Evolutionary conservation across 768 basidiomycete species (phyloP), one percentile per base, ranked within the genome.

Genomic region (Russula lepida): DNA sequence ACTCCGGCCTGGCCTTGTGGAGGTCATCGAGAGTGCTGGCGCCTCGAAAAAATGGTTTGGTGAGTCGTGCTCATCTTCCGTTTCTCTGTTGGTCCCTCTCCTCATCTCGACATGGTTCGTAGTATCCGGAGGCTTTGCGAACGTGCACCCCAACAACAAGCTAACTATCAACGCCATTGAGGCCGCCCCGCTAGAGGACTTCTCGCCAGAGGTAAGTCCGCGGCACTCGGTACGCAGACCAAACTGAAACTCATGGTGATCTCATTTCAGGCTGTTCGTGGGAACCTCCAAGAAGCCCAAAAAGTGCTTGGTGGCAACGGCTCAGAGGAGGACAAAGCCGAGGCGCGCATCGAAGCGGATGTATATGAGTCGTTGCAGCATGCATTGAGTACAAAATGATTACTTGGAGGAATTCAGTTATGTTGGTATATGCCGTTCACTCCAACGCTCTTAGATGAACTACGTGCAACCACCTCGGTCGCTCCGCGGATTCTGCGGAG

Each of bases 41-140:
- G 73, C 79, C 39, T 82, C 86, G 59, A 95, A 97, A 82, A 98
- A 95, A 78, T 98, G 90, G 88, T 99, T 98, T 71, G 91, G 97
- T 97, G 72, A 70, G 92, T 76, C 32, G 7, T 41, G 19, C 58
- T 54, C 23, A 8, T 54, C 55, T 59, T 46, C 21, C 9, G 51
- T 37, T 25, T 33, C 41, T 23, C 2, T 23, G 25, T 21, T 15
- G 4, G 21, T 5, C 4, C 13, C 28, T 35, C 6, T 32, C 57
- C 35, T 47, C 49, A 54, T 49, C 32, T 48, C 23, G 25, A 51
- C 49, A 30, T 35, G 57, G 19, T 8, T 33, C 32, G 7, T 37
- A 99, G 97, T 91, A 35, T 97, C 95, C 56, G 88, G 92, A 60
- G 97, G 97, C 56, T 98, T 99, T 73, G 95, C 97, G 56, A 98